A percentile compares a stretch with the other conserved stretches of the same genome.
These are phyloP conservation scores for Linnemannia elongata DNA, from an alignment of 192 early-diverging fungal genomes.

Conservation along the genomic window DNA sequence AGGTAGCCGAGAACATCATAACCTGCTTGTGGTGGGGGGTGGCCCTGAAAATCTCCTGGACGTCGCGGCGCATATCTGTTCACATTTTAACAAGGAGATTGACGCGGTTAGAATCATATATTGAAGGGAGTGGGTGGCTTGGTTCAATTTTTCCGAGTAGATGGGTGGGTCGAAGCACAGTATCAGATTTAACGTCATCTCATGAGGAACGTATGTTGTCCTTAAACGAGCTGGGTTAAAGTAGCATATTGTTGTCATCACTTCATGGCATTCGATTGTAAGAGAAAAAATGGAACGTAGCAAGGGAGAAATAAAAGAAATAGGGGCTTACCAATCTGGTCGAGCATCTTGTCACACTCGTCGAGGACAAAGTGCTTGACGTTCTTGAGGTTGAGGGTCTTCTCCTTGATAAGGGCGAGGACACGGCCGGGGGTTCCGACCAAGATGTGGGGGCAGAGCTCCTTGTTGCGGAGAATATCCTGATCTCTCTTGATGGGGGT, in stretches of 20 bases:
- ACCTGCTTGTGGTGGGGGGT: conserved; percentile 99
- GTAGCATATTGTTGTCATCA: conserved; percentile 69
- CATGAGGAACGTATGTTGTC: conserved; percentile 57
- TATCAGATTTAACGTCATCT: conserved; percentile 53
- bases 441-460: conserved; percentile 94
- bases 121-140: background rate
- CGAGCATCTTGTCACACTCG: conserved; percentile 99
- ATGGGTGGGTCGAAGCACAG: conserved; percentile 1
- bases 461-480: conserved; percentile 84
- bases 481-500: conserved; percentile 81
- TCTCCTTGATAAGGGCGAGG: conserved; percentile 87
- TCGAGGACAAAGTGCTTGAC: conserved; percentile 99
- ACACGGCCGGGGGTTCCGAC: conserved; percentile 98
- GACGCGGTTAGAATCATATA: background rate
- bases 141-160: background rate
- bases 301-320: background rate
- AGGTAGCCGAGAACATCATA: conserved; percentile 98
- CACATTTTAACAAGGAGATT: background rate
- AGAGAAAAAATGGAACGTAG: background rate
- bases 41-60: conserved; percentile 95
- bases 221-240: conserved; percentile 87
- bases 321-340: conserved; percentile 83
- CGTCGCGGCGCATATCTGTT: conserved; percentile 96
- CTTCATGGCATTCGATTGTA: conserved; percentile 21
- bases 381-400: conserved; percentile 81